Evolutionary conservation across 371 early-diverging fungal species (phyloP).

Genomic region (Mortierella sp.): DNA sequence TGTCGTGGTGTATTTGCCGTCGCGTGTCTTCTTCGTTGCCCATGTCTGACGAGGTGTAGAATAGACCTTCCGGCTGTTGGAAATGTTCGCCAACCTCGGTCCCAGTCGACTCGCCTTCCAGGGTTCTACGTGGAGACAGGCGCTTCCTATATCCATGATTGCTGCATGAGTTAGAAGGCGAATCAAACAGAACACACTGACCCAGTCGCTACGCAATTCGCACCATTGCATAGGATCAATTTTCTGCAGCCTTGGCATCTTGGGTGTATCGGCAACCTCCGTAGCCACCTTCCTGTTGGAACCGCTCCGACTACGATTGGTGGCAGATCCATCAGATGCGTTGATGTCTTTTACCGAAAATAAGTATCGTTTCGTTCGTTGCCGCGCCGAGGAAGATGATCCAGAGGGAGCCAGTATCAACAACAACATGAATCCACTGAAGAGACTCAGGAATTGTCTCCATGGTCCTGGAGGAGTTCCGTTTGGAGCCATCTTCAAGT

Average conservation of each 20-base stretch:
- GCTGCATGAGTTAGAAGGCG: background rate
- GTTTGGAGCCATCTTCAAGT: background rate
- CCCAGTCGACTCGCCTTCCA: slow-evolving; percentile 6
- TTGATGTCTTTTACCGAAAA: background rate
- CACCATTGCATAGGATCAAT: slow-evolving; percentile 7
- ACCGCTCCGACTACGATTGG: background rate
- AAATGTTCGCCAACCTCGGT: no score
- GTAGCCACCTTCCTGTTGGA: background rate
- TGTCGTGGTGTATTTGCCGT: background rate
- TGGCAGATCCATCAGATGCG: background rate
- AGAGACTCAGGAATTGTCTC: slow-evolving; percentile 8
- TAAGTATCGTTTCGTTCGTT: background rate
- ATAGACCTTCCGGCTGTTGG: background rate
- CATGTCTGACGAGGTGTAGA: background rate
- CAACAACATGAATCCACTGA: background rate
- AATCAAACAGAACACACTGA: background rate
- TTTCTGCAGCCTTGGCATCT: background rate
- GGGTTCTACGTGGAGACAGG: background rate
- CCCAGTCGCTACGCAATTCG: no score
- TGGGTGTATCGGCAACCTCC: background rate
- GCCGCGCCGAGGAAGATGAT: slow-evolving; percentile 5
- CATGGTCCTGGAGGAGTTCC: slow-evolving; percentile 18
- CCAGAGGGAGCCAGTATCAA: slow-evolving; percentile 10
- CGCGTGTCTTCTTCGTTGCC: no score
- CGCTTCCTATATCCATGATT: background rate